phyloP scores from a whole-genome alignment of 192 early-diverging fungal species.

The Linnemannia exigua region DNA sequence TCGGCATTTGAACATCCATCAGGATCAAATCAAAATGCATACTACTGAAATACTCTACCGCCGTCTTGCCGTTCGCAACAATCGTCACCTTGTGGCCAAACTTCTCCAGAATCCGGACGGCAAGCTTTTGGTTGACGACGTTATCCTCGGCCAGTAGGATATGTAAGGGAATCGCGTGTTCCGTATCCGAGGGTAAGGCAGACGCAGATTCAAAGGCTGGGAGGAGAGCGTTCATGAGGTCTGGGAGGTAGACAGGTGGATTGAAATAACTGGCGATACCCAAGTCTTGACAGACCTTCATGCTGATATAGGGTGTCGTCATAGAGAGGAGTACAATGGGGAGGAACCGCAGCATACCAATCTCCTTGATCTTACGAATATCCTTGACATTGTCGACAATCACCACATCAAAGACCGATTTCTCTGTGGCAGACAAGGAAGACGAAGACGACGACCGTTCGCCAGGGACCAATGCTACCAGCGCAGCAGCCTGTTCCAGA shows the following conservation, averaged over 20 bases:
- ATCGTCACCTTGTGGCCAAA: slow-evolving; percentile 83
- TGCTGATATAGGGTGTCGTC: slow-evolving; percentile 68
- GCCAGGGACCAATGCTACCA: slow-evolving; percentile 31
- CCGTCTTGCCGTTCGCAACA: slow-evolving; percentile 83
- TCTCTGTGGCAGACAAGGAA: slow-evolving; percentile 32
- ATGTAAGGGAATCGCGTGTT: slow-evolving; percentile 73
- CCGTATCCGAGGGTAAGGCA: slow-evolving; percentile 69
- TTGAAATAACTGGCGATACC: slow-evolving; percentile 81
- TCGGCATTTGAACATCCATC: slow-evolving; percentile 94
- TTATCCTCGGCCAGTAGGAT: slow-evolving; percentile 91
- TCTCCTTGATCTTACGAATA: slow-evolving; percentile 73
- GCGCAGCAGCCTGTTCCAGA: slow-evolving; percentile 65
- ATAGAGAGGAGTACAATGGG: slow-evolving; percentile 80
- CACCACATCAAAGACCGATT: slow-evolving; percentile 72
- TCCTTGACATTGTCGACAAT: slow-evolving; percentile 75
- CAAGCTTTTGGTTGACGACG: slow-evolving; percentile 88
- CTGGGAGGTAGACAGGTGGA: slow-evolving; percentile 68
- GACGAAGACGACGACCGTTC: slow-evolving; percentile 9
- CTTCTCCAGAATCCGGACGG: slow-evolving; percentile 79
- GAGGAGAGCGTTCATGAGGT: slow-evolving; percentile 76
- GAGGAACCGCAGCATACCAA: slow-evolving; percentile 72
- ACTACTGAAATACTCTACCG: slow-evolving; percentile 77
- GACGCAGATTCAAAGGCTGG: slow-evolving; percentile 80
- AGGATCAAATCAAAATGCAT: slow-evolving; percentile 78
- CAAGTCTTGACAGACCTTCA: slow-evolving; percentile 76